phyloP scores from a whole-genome alignment of 1,284 basidiomycete genomes.

The Rhodotorula sp. region DNA sequence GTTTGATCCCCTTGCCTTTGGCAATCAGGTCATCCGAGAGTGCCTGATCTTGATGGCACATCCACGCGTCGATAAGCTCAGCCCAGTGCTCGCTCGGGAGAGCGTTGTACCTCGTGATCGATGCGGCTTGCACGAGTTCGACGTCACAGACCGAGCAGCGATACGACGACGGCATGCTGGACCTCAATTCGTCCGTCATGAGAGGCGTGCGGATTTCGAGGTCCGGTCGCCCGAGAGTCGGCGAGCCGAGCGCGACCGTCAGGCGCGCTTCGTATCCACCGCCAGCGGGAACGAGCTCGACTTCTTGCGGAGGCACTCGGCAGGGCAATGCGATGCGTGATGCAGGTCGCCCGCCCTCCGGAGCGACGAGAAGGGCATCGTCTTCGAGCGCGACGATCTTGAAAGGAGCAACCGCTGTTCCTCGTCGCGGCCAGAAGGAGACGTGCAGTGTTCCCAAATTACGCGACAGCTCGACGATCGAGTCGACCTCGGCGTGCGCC shows the following conservation, averaged over 20 bases:
- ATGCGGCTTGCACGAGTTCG: constrained; percentile 31
- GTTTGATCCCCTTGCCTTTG: constrained; percentile 76
- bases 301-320: constrained; percentile 58
- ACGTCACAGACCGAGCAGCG: constrained; percentile 63
- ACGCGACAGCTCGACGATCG: constrained; percentile 38
- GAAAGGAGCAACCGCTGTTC: constrained; percentile 6
- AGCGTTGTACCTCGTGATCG: constrained; percentile 62
- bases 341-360: constrained; percentile 16
- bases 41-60: constrained; percentile 87
- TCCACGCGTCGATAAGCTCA: constrained; percentile 94
- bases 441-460: constrained; percentile 42
- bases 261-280: constrained; percentile 71
- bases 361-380: constrained; percentile 53
- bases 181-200: constrained; percentile 37
- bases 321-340: constrained; percentile 64
- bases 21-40: constrained; percentile 66
- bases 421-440: constrained; percentile 33
- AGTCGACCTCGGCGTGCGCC: constrained; percentile 23
- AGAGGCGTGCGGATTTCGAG: constrained; percentile 43
- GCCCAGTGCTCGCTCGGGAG: constrained; percentile 95
- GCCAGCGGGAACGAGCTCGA: constrained; percentile 36
- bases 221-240: constrained; percentile 45
- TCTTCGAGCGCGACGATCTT: constrained; percentile 55
- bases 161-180: constrained; percentile 59
- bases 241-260: constrained; percentile 42